Base-by-base conservation (phyloP, 352 stramenopile genomes). In the Phytophthora melonis region DNA sequence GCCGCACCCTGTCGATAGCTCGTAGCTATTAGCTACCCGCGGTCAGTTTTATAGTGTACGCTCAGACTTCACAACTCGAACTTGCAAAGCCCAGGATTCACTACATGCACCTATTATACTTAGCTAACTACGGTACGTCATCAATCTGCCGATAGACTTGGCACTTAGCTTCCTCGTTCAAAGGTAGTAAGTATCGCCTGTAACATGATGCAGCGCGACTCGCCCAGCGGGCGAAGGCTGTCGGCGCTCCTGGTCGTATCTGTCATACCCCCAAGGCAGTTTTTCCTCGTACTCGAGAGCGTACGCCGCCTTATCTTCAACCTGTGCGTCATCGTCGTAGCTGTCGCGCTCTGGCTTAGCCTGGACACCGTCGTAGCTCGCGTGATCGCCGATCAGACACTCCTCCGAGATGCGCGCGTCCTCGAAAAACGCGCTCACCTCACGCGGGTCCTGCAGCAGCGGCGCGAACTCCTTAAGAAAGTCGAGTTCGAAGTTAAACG, bases 401-500 rank as follows among this genome's bases (percentile, higher is more conserved):
- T 91, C 83, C 34, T 91, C 77, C 6, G 79, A 81, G 32, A 91
- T 84, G 61, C 73, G 68, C 30, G 83, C 81, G 36, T 63, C 59
- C 30, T 82, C 57, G 16, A 92, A 82, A 34, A 92, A 50, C 5
- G 74, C 36, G 16, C 74, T 81, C 2, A 92, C 58, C 1, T 84
- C 74, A 13, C 58, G 47, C 1, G 82, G 74, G 25, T 89, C 72
- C 25, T 68, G 77, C 45, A 92, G 70, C 25, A 92, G 54, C 0
- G 60, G 61, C 6, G 81, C 63, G 36, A 89, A 90, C 11, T 75
- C 74, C 16, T 68, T 41, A 0, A 87, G 41, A 3, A 89, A 74
- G 30, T 89, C 81, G 7, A 90, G 52, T 10, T 76, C 61, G 50
- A 88, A 84, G 45, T 90, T 69, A 53, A 86, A 82, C 16, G 74